Base-by-base conservation (phyloP, 805 yeast species). In the Monosporozyma servazzii region DNA sequence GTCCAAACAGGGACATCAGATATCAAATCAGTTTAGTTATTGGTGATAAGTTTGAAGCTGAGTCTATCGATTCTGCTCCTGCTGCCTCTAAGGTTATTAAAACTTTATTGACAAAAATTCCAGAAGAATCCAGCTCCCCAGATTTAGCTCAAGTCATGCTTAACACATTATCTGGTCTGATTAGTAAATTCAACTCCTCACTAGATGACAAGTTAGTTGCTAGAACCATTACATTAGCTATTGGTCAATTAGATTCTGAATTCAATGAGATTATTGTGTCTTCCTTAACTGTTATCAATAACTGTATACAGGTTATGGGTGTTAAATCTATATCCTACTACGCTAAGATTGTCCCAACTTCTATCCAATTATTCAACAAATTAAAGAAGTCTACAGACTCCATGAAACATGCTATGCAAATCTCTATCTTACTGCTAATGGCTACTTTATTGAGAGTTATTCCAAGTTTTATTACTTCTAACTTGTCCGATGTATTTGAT, bases 281-380 rank as follows among this genome's bases (percentile, higher is more conserved):
- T 0, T 79, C 96, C 0, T 73, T 88, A 52, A 79, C 83, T 58
- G 81, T 84, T 53, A 78, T 88, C 54, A 80, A 87, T 51, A 80
- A 82, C 57, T 71, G 88, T 51, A 78, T 88, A 50, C 79, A 82
- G 49, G 77, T 81, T 23, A 68, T 90, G 45, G 99, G 99, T 49
- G 90, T 95, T 18, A 86, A 88, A 62, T 75, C 84, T 55, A 84
- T 93, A 63, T 90, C 95, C 6, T 79, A 76, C 62, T 86, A 89
- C 74, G 88, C 97, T 31, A 84, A 82, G 66, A 82, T 90, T 62
- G 79, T 93, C 54, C 88, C 89, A 15, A 87, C 88, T 13, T 73
- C 86, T 10, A 73, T 88, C 50, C 70, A 72, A 27, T 75, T 87
- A 39, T 84, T 86, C 70, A 73, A 76, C 29, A 61, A 63, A 13